Evolutionary conservation across 1,284 basidiomycete species (phyloP).

Genomic region (Athelia sp.): DNA sequence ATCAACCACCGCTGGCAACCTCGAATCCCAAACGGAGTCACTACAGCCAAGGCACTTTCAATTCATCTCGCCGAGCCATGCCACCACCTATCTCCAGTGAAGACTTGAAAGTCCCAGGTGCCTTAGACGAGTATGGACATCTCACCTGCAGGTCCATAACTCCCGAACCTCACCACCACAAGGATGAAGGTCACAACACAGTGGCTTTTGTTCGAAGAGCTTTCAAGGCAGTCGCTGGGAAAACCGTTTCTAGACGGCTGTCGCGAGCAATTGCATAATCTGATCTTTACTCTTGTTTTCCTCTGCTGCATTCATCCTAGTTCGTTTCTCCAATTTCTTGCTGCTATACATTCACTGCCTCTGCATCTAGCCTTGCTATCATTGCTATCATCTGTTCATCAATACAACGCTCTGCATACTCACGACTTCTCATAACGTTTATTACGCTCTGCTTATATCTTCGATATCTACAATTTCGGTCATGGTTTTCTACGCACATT

Average conservation of each 20-base stretch:
- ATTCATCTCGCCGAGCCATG: conserved; percentile 47
- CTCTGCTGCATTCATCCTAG: conserved; percentile 1
- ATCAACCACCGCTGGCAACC: conserved; percentile 9
- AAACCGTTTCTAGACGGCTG: conserved; percentile 39
- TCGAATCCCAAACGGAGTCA: conserved; percentile 19
- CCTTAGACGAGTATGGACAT: conserved; percentile 53
- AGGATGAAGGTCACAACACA: conserved; percentile 46
- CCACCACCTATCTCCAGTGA: conserved; percentile 65
- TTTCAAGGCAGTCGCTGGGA: conserved; percentile 59
- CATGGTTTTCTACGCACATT: no score
- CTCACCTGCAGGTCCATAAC: conserved; percentile 25
- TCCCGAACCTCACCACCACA: conserved; percentile 21
- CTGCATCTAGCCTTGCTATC: neutral
- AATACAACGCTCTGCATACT: neutral
- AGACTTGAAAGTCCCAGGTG: conserved; percentile 37
- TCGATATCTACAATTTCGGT: no score
- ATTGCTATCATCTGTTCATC: neutral
- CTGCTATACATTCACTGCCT: neutral
- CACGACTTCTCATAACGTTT: neutral
- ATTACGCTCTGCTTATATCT: neutral
- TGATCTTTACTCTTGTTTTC: conserved; percentile 2
- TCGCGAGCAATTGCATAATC: conserved; percentile 23
- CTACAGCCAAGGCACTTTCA: conserved; percentile 46
- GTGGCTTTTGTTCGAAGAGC: conserved; percentile 57
- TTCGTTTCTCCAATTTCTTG: neutral